phyloP scores from a whole-genome alignment of 768 basidiomycete genomes.

The Auriscalpium vulgare region DNA sequence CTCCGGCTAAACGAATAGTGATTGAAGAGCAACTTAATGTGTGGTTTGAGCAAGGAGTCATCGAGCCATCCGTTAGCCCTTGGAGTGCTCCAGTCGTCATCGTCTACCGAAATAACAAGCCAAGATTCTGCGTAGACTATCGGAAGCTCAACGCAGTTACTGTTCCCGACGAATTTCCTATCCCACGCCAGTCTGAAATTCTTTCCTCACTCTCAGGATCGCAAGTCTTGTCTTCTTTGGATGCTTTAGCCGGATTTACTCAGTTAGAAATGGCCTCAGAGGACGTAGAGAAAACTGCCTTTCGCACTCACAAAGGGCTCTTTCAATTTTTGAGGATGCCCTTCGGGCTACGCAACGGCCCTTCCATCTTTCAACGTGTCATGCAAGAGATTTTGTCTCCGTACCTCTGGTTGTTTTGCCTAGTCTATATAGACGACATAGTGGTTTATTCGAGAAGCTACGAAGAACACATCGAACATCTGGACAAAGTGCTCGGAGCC shows the following conservation, averaged over 20 bases:
- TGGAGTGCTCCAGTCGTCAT: conserved; percentile 28
- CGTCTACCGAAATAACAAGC: conserved; percentile 30
- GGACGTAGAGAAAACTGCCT: conserved; percentile 28
- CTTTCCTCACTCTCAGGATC: conserved; percentile 20
- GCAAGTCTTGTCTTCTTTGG: conserved; percentile 24
- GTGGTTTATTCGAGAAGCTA: conserved; percentile 3
- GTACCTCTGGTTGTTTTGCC: conserved; percentile 4
- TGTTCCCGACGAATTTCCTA: conserved; percentile 17
- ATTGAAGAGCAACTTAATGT: conserved; percentile 8
- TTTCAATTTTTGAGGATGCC: too few relatives aligned
- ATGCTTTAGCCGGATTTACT: conserved; percentile 32
- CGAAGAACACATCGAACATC: conserved; percentile 12
- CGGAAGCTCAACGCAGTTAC: conserved; percentile 21
- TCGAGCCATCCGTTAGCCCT: conserved; percentile 32
- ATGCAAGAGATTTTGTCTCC: not conserved
- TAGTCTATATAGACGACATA: conserved; percentile 10
- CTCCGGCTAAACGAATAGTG: conserved; percentile 3
- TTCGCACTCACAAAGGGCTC: conserved; percentile 17
- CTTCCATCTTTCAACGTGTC: too few relatives aligned
- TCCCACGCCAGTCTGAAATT: conserved; percentile 15
- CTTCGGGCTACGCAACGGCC: too few relatives aligned
- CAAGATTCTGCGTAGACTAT: conserved; percentile 29
- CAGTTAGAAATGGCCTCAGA: conserved; percentile 26
- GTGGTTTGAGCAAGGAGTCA: conserved; percentile 25
- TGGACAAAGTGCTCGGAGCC: conserved; percentile 23